A percentile compares a stretch with the other conserved stretches of the same genome.
Evolutionary conservation across 2,329 filamentous ascomycete species (phyloP).

Genomic region (Ophiostoma himal-ulmi): DNA sequence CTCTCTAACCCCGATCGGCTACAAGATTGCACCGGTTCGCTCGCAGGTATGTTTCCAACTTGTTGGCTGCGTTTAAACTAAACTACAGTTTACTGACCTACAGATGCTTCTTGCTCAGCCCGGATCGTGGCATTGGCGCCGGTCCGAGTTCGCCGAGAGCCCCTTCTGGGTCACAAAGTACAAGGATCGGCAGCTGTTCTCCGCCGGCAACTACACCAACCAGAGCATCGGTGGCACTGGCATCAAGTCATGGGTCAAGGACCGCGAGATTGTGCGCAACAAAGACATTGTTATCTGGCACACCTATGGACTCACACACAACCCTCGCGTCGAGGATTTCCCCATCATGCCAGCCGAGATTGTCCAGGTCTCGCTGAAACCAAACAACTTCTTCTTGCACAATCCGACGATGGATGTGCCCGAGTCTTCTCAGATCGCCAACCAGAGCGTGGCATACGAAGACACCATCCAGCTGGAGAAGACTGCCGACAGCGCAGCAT

Average conservation of each 20-base stretch:
- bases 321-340: constrained; percentile 60
- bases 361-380: constrained; percentile 22
- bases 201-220: constrained; percentile 38
- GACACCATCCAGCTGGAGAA: background rate
- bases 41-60: constrained; percentile 35
- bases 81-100: background rate
- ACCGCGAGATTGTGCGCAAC: constrained; percentile 18
- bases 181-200: constrained; percentile 39
- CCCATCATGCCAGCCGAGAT: constrained; percentile 57
- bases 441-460: constrained; percentile 20
- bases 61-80: background rate
- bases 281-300: constrained; percentile 62
- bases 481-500: background rate
- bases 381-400: constrained; percentile 21
- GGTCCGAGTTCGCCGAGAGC: constrained; percentile 40
- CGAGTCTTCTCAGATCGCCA: constrained; percentile 19
- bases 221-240: constrained; percentile 22
- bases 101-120: constrained; percentile 37
- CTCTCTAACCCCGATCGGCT: constrained; percentile 41
- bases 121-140: constrained; percentile 36
- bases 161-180: constrained; percentile 43
- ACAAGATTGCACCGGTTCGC: constrained; percentile 39
- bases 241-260: constrained; percentile 3
- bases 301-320: constrained; percentile 56
- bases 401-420: constrained; percentile 25